These are phyloP conservation scores for Syncephalastrum monosporum DNA, from an alignment of 371 early-diverging fungal genomes.

Conservation along the genomic window DNA sequence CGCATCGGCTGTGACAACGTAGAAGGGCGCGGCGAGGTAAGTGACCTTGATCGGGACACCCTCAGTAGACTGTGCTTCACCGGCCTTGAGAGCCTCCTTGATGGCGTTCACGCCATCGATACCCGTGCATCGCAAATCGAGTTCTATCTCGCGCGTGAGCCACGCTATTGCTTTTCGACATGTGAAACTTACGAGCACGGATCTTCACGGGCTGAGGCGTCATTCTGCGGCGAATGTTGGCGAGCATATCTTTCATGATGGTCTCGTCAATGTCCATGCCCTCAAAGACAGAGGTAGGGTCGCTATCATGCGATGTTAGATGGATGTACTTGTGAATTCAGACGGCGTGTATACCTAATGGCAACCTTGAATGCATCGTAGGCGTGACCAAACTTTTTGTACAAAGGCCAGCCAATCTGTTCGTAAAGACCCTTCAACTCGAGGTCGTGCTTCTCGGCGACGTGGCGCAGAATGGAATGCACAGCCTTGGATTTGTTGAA, in stretches of 20 bases:
- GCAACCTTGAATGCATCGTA: conserved; percentile 97
- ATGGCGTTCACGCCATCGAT: conserved; percentile 98
- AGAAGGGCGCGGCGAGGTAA: conserved; percentile 88
- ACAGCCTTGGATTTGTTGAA: conserved; percentile 97
- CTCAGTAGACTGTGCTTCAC: conserved; percentile 84
- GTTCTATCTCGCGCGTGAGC: conserved; percentile 53
- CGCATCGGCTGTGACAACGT: conserved; percentile 90
- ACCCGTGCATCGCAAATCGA: conserved; percentile 96
- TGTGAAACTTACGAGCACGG: conserved; percentile 70
- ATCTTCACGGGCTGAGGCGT: conserved; percentile 97
- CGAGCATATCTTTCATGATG: conserved; percentile 74
- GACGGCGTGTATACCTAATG: conserved; percentile 64
- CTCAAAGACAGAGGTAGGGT: conserved; percentile 87
- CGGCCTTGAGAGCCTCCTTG: conserved; percentile 89
- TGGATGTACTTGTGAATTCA: not conserved
- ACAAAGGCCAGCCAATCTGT: conserved; percentile 96
- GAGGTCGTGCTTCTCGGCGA: conserved; percentile 87
- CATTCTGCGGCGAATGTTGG: conserved; percentile 86
- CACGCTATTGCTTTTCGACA: not conserved
- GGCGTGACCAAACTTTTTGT: conserved; percentile 97
- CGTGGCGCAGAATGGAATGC: conserved; percentile 83
- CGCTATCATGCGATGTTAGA: conserved; percentile 51
- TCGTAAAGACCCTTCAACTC: conserved; percentile 88
- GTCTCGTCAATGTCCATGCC: conserved; percentile 68
- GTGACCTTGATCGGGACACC: conserved; percentile 84